Percentiles rank a stretch among this genome's conserved stretches.
phyloP scores from a whole-genome alignment of 1,284 basidiomycete species.

The Puccinia coronata region DNA sequence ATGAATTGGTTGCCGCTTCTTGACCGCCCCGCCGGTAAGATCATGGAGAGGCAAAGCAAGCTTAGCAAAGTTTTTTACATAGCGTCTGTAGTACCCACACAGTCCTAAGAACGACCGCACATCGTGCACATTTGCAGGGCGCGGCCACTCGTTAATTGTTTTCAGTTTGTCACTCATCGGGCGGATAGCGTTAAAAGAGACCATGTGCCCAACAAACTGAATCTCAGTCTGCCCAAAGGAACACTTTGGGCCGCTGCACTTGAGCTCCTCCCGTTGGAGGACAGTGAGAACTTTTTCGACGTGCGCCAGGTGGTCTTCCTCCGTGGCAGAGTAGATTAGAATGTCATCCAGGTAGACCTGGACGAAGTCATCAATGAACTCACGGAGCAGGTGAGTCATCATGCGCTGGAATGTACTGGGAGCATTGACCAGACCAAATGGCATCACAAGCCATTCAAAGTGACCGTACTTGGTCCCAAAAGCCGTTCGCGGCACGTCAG shows the following conservation, averaged over 20 bases:
- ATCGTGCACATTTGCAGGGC: not conserved
- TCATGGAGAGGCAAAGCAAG: no score
- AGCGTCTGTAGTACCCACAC: not conserved
- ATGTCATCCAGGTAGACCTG: no score
- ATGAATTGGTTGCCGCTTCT: not conserved
- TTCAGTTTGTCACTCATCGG: not conserved
- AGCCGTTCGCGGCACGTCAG: no score
- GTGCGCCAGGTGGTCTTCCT: constrained; percentile 36
- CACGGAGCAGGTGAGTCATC: no score
- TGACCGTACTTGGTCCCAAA: no score
- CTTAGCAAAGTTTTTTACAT: constrained; percentile 4
- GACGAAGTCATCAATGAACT: no score
- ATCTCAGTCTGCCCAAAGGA: not conserved
- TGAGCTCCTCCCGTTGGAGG: no score
- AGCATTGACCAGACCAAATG: no score
- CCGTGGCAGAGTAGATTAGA: constrained; percentile 41
- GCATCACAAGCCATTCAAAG: no score
- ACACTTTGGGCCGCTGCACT: no score
- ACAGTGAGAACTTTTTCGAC: no score
- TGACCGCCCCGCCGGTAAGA: not conserved
- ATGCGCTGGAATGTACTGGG: no score
- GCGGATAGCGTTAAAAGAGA: not conserved
- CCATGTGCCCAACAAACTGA: not conserved
- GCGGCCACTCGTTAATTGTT: not conserved
- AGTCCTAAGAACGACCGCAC: not conserved